Conservation (phyloP, 208 protist genomes). For the Phytomonas sp. region DNA sequence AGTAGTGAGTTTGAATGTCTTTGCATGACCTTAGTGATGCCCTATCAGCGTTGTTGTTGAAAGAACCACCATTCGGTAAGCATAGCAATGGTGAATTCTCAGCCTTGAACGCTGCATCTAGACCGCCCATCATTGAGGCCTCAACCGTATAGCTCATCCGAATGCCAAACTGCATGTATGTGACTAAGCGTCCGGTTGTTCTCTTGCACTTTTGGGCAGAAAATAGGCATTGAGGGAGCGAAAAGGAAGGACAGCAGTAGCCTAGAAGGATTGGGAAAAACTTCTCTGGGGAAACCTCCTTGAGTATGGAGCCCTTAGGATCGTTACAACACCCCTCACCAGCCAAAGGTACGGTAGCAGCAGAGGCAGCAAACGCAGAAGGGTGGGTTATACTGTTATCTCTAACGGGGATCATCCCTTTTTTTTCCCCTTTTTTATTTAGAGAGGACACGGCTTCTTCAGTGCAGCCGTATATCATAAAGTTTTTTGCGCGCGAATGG, state of each 20-base stretch:
- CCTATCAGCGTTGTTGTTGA: constrained; percentile 5
- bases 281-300: constrained; percentile 43
- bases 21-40: neutral
- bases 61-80: neutral
- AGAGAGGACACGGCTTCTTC: constrained; percentile 5
- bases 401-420: neutral
- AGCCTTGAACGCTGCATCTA: constrained; percentile 11
- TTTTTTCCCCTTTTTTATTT: constrained; percentile 6
- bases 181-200: constrained; percentile 83
- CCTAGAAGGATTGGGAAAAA: constrained; percentile 59
- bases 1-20: constrained; percentile 2
- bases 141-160: constrained; percentile 93
- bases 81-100: neutral
- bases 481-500: constrained; percentile 91
- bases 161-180: constrained; percentile 88
- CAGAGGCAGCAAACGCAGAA: neutral
- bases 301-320: neutral
- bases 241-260: constrained; percentile 54
- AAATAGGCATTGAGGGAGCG: constrained; percentile 71
- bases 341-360: neutral
- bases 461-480: constrained; percentile 94
- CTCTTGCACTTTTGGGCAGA: constrained; percentile 85
- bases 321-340: neutral
- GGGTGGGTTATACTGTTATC: neutral
- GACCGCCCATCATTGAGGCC: constrained; percentile 87